A percentile compares a stretch with the other conserved stretches of the same genome.
Evolutionary conservation across 352 stramenopile genomes (phyloP).

Genomic region (Phytophthora ohioensis): DNA sequence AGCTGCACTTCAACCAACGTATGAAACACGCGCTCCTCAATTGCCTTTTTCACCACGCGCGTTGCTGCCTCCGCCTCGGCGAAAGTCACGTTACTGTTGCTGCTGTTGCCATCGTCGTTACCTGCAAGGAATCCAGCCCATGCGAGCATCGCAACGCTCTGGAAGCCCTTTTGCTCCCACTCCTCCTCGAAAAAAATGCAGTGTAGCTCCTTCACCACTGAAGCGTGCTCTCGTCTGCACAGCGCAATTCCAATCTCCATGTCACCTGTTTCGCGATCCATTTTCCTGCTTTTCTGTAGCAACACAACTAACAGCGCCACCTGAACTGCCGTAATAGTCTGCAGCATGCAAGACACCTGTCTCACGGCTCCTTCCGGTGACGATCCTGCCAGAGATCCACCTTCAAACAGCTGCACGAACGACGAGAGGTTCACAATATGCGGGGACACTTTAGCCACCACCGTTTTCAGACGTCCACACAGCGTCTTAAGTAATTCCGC

Average conservation of each 20-base stretch:
- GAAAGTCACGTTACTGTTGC: constrained; percentile 58
- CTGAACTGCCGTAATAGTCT: constrained; percentile 78
- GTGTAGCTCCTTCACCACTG: constrained; percentile 70
- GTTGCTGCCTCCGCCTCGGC: constrained; percentile 57
- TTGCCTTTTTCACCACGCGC: constrained; percentile 73
- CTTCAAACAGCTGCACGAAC: constrained; percentile 79
- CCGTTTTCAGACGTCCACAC: constrained; percentile 61
- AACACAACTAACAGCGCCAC: constrained; percentile 71
- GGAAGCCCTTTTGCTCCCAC: constrained; percentile 75
- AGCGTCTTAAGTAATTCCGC: constrained; percentile 62
- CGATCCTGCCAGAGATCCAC: constrained; percentile 64
- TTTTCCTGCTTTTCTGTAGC: constrained; percentile 67
- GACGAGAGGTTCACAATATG: constrained; percentile 87
- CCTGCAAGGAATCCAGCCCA: constrained; percentile 74
- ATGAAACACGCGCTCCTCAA: constrained; percentile 75
- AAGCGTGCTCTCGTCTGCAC: constrained; percentile 50
- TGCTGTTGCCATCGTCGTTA: constrained; percentile 44
- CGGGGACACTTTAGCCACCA: constrained; percentile 77
- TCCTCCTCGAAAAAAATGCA: constrained; percentile 64
- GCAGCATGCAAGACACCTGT: constrained; percentile 81
- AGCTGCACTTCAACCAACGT: constrained; percentile 75
- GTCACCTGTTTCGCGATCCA: constrained; percentile 71
- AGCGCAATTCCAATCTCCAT: constrained; percentile 54
- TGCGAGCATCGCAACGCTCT: constrained; percentile 80
- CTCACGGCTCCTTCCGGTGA: constrained; percentile 73